Evolutionary conservation across 495 filamentous ascomycete genomes (phyloP).

Genomic region (Talaromyces thailandensis): DNA sequence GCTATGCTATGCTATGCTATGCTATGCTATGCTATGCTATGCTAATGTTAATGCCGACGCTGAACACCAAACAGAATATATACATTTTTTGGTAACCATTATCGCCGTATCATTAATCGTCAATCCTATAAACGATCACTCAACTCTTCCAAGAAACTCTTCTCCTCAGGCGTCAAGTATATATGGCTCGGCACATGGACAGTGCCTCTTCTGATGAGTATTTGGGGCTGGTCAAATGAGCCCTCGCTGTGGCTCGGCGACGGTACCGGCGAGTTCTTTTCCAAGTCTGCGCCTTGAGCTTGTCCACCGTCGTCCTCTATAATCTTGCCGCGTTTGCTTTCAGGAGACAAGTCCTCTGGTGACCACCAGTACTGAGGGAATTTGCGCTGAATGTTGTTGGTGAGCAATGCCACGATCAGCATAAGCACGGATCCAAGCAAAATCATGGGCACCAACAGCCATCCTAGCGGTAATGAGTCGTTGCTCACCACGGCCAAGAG

Average conservation of each 20-base stretch:
- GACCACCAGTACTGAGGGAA: slow-evolving; percentile 74
- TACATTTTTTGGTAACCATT: neutral
- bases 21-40: slow-evolving; percentile 3
- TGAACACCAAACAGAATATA: neutral
- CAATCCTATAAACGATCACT: slow-evolving; percentile 20
- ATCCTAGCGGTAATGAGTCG: slow-evolving; percentile 50
- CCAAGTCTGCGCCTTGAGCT: slow-evolving; percentile 12
- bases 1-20: slow-evolving; percentile 3
- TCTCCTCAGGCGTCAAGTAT: slow-evolving; percentile 24
- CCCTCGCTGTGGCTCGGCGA: neutral
- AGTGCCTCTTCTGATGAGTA: slow-evolving; percentile 22
- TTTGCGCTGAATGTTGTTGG: slow-evolving; percentile 69
- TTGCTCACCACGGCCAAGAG: slow-evolving; percentile 62
- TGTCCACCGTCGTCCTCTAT: neutral
- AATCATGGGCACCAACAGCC: slow-evolving; percentile 63
- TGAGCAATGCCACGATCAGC: slow-evolving; percentile 52
- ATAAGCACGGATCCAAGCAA: slow-evolving; percentile 58
- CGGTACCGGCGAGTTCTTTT: slow-evolving; percentile 8
- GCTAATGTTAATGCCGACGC: neutral
- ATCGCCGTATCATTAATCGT: neutral
- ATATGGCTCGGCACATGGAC: slow-evolving; percentile 27
- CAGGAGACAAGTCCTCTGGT: slow-evolving; percentile 17
- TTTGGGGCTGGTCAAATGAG: slow-evolving; percentile 12
- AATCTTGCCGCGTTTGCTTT: neutral
- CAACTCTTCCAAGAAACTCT: slow-evolving; percentile 20